Conservation (phyloP, 2,329 filamentous ascomycete genomes). For the Pseudogymnoascus sp. region DNA sequence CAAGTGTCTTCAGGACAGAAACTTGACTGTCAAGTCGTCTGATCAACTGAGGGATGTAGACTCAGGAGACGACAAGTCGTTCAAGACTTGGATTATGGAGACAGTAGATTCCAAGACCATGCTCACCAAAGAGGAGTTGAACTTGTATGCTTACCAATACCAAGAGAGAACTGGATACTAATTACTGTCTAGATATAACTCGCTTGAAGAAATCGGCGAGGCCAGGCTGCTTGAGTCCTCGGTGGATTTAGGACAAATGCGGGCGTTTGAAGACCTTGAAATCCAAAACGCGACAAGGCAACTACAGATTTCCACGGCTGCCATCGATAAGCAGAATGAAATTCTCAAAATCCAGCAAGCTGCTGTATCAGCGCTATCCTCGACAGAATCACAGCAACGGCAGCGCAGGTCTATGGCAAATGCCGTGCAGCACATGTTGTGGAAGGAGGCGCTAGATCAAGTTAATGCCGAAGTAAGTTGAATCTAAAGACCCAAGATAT, state of each 20-base stretch:
- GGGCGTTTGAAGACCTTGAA: slow-evolving; percentile 50
- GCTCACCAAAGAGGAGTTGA: slow-evolving; percentile 46
- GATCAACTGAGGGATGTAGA: not conserved
- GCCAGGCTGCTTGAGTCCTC: slow-evolving; percentile 38
- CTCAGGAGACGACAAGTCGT: not conserved
- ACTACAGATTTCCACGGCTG: slow-evolving; percentile 55
- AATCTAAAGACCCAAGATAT: not conserved
- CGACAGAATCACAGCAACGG: slow-evolving; percentile 32
- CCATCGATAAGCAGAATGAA: slow-evolving; percentile 56
- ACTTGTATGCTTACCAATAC: slow-evolving; percentile 34
- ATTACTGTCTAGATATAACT: slow-evolving; percentile 38
- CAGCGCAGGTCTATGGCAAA: slow-evolving; percentile 32
- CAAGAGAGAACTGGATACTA: not conserved
- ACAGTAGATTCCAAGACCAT: slow-evolving; percentile 45
- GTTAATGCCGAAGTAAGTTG: slow-evolving; percentile 35
- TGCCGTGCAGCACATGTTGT: slow-evolving; percentile 32
- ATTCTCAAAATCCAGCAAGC: slow-evolving; percentile 53
- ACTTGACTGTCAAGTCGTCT: slow-evolving; percentile 23
- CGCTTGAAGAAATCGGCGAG: slow-evolving; percentile 41
- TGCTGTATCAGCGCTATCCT: slow-evolving; percentile 47
- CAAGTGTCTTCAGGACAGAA: slow-evolving; percentile 22
- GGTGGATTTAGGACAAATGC: slow-evolving; percentile 40
- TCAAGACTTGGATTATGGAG: slow-evolving; percentile 39
- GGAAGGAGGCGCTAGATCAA: slow-evolving; percentile 35
- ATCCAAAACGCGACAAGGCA: slow-evolving; percentile 54